These are phyloP conservation scores for Candida endomychidarum DNA, from an alignment of 805 yeast genomes.

Conservation along the genomic window DNA sequence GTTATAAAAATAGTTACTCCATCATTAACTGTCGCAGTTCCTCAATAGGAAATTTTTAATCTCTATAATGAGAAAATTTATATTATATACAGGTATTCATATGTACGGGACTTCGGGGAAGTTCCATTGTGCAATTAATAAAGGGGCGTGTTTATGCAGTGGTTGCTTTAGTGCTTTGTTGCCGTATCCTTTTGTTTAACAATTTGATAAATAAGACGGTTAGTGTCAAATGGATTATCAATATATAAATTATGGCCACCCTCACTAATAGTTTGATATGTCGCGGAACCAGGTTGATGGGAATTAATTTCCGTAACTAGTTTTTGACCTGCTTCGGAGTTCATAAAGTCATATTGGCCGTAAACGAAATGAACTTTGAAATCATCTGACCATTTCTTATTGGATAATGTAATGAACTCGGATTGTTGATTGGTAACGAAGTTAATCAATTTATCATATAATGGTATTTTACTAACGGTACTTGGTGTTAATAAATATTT, in stretches of 20 bases:
- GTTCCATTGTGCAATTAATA: too few relatives aligned
- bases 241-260: constrained; percentile 47
- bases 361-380: constrained; percentile 51
- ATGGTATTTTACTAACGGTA: constrained; percentile 65
- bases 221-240: constrained; percentile 46
- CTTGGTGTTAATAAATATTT: constrained; percentile 54
- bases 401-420: constrained; percentile 13
- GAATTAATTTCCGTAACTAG: constrained; percentile 26
- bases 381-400: constrained; percentile 7
- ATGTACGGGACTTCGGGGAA: too few relatives aligned
- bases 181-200: constrained; percentile 1
- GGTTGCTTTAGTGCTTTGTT: neutral
- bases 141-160: too few relatives aligned
- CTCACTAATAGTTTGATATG: constrained; percentile 27
- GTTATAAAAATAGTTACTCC: too few relatives aligned
- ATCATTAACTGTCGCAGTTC: too few relatives aligned
- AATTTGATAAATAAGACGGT: constrained; percentile 23
- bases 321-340: constrained; percentile 50
- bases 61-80: too few relatives aligned
- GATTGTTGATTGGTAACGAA: constrained; percentile 15
- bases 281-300: constrained; percentile 21
- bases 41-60: too few relatives aligned
- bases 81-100: too few relatives aligned
- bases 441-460: constrained; percentile 52
- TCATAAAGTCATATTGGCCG: constrained; percentile 79